Evolutionary conservation across 1,139 yeast genomes (phyloP).

Genomic region (Kodamaea alishanica): DNA sequence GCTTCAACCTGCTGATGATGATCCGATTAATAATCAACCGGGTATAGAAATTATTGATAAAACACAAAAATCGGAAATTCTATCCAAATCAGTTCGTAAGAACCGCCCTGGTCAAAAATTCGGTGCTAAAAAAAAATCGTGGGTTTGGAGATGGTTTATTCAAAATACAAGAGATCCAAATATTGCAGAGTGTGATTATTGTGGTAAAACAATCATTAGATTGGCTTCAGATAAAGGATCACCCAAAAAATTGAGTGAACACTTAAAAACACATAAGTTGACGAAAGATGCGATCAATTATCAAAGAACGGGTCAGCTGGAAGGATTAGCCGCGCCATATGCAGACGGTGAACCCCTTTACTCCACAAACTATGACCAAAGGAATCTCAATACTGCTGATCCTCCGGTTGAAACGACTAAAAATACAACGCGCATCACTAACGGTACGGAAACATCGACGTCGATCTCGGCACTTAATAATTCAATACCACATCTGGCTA

Average conservation of each 20-base stretch:
- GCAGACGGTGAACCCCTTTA: too few relatives aligned
- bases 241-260: conserved; percentile 57
- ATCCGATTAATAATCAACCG: too few relatives aligned
- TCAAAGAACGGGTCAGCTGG: conserved; percentile 19
- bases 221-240: conserved; percentile 54
- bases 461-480: too few relatives aligned
- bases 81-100: conserved; percentile 16
- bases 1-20: too few relatives aligned
- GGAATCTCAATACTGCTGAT: too few relatives aligned
- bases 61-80: background rate
- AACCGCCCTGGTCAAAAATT: conserved; percentile 35
- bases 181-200: conserved; percentile 52
- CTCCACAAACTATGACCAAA: too few relatives aligned
- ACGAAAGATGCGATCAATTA: conserved; percentile 35
- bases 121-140: conserved; percentile 57
- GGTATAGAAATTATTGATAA: conserved; percentile 1
- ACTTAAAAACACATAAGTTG: conserved; percentile 53
- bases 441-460: too few relatives aligned
- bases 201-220: conserved; percentile 48
- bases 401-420: too few relatives aligned
- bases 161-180: conserved; percentile 49
- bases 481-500: conserved; percentile 26
- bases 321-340: too few relatives aligned
- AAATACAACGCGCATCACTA: too few relatives aligned
- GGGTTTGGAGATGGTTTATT: conserved; percentile 63